Conservation (phyloP, 345 rosid species). For the Schrenkiella parvula region DNA sequence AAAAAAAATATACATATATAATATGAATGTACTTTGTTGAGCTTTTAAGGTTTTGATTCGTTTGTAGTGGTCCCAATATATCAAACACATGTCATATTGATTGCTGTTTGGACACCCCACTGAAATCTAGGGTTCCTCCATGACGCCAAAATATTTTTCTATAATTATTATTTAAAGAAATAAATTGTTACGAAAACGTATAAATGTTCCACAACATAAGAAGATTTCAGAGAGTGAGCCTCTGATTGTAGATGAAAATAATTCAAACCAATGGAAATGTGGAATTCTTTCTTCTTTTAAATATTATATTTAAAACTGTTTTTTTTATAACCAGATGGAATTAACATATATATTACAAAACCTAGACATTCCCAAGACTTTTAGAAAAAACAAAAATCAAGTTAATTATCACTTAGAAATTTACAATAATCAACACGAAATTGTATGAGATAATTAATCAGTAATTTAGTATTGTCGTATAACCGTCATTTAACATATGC, state of each 20-base stretch:
- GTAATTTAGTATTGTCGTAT: background rate
- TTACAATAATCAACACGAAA: background rate
- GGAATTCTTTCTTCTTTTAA: background rate
- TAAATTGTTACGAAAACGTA: background rate
- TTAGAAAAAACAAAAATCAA: background rate
- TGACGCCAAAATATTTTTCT: conserved; percentile 21
- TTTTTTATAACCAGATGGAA: background rate
- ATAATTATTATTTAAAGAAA: background rate
- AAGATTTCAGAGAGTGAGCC: background rate
- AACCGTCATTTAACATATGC: background rate
- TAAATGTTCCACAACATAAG: background rate
- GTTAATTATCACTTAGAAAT: background rate
- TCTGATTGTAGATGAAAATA: background rate
- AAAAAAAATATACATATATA: background rate
- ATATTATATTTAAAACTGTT: background rate
- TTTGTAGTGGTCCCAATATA: conserved; percentile 29
- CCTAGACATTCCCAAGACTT: background rate
- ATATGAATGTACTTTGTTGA: conserved; percentile 24
- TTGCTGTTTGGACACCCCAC: conserved; percentile 26
- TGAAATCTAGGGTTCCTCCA: conserved; percentile 31
- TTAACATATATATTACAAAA: background rate
- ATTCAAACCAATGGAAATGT: background rate
- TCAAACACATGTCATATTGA: conserved; percentile 20
- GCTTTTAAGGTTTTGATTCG: conserved; percentile 28
- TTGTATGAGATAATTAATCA: background rate